Evolutionary conservation across 768 basidiomycete species (phyloP).

Genomic region (Boletellus ananas): DNA sequence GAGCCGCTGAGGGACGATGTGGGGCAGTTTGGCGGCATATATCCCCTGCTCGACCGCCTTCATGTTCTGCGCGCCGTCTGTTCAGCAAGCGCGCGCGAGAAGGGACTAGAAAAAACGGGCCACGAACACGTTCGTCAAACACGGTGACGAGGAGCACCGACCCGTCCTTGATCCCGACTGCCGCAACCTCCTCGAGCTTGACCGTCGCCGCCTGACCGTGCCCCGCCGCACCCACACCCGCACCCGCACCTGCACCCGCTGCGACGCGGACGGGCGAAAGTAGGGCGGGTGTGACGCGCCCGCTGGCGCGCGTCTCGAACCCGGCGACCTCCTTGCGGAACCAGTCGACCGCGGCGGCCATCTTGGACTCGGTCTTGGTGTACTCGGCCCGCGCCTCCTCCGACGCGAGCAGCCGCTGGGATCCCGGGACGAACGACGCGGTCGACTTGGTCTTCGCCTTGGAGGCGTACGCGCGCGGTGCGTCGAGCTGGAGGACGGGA

Average conservation of each 20-base stretch:
- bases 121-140: constrained; percentile 72
- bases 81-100: constrained; percentile 7
- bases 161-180: constrained; percentile 78
- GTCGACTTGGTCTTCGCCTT: constrained; percentile 45
- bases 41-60: constrained; percentile 74
- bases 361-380: constrained; percentile 56
- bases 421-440: constrained; percentile 60
- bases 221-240: neutral
- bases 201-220: constrained; percentile 37
- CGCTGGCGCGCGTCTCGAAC: constrained; percentile 66
- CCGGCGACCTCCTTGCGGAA: constrained; percentile 74
- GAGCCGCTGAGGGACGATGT: constrained; percentile 65
- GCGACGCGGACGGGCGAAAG: constrained; percentile 65
- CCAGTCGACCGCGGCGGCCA: constrained; percentile 65
- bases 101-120: constrained; percentile 5
- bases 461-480: constrained; percentile 26
- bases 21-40: constrained; percentile 71
- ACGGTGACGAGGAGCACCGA: constrained; percentile 68
- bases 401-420: constrained; percentile 56
- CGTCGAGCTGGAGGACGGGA: neutral
- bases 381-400: constrained; percentile 57
- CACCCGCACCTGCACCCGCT: no score
- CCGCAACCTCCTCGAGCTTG: constrained; percentile 68
- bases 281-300: constrained; percentile 71
- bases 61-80: constrained; percentile 51